A percentile compares a stretch with the other conserved stretches of the same genome.
Conservation (phyloP, 2,329 filamentous ascomycete species). For the Tolypocladium capitatum region DNA sequence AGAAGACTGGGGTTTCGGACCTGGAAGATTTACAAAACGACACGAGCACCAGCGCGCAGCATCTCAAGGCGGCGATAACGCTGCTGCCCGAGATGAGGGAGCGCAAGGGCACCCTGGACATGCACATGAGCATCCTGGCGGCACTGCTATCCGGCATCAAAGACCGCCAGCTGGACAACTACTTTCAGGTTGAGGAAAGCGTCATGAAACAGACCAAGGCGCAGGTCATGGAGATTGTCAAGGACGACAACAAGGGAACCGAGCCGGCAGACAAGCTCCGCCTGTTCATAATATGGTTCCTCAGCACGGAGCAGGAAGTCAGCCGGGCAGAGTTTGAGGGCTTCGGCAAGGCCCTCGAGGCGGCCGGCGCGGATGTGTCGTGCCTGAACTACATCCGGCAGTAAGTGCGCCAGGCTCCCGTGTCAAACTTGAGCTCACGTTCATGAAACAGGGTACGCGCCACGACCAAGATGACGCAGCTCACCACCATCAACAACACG, state of each 20-base stretch:
- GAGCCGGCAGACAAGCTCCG: constrained; percentile 81
- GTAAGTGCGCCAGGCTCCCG: constrained; percentile 30
- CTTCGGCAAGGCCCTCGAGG: constrained; percentile 72
- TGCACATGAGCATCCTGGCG: constrained; percentile 98
- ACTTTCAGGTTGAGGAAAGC: constrained; percentile 88
- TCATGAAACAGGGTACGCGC: constrained; percentile 55
- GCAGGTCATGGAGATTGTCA: constrained; percentile 79
- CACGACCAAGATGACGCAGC: constrained; percentile 95
- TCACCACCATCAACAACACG: constrained; percentile 75
- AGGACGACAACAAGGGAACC: constrained; percentile 67
- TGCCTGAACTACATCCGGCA: constrained; percentile 78
- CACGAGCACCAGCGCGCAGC: constrained; percentile 76
- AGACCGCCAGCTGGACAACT: constrained; percentile 87
- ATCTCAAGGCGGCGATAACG: constrained; percentile 91
- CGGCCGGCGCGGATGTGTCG: constrained; percentile 61
- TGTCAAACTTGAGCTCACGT: constrained; percentile 3
- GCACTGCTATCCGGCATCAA: constrained; percentile 70
- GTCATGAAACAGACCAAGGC: constrained; percentile 82
- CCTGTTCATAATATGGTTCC: constrained; percentile 91
- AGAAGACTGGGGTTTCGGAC: constrained; percentile 84
- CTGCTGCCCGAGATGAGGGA: constrained; percentile 83
- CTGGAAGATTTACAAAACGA: constrained; percentile 89
- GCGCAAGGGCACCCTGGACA: constrained; percentile 83
- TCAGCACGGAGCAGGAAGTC: constrained; percentile 86
- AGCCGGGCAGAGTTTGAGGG: constrained; percentile 68